Evolutionary conservation across 1,284 basidiomycete genomes (phyloP).

Genomic region (Megacollybia platyphylla): DNA sequence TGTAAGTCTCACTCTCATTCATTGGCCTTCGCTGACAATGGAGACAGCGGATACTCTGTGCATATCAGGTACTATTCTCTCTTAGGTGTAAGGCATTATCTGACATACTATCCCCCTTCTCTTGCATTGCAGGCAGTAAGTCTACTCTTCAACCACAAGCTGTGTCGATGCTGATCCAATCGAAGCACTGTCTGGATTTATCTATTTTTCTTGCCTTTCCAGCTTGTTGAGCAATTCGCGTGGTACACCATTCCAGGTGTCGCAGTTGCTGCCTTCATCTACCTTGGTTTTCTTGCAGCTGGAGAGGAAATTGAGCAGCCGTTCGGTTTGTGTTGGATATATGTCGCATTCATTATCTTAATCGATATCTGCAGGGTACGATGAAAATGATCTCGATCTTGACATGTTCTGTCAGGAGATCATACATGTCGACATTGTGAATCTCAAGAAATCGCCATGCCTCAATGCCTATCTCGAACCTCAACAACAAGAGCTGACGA

Average conservation of each 20-base stretch:
- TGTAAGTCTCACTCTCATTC: conserved; percentile 25
- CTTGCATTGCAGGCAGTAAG: conserved; percentile 18
- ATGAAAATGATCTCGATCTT: conserved; percentile 21
- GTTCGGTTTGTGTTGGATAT: conserved; percentile 30
- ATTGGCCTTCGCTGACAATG: background rate
- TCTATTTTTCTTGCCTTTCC: conserved; percentile 57
- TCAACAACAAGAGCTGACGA: conserved; percentile 1
- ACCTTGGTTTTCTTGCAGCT: conserved; percentile 51
- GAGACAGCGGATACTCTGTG: conserved; percentile 39
- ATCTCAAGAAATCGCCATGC: conserved; percentile 7
- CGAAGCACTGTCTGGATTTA: conserved; percentile 54
- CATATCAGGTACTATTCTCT: conserved; percentile 32
- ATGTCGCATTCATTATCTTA: background rate
- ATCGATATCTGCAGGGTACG: conserved; percentile 27
- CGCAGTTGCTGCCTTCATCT: conserved; percentile 50
- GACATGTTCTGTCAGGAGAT: conserved; percentile 10
- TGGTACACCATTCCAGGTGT: conserved; percentile 52
- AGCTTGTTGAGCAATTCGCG: conserved; percentile 41
- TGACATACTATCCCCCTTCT: background rate
- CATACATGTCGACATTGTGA: conserved; percentile 7
- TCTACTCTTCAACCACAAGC: background rate
- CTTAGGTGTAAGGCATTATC: background rate
- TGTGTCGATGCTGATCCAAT: background rate
- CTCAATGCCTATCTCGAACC: conserved; percentile 7
- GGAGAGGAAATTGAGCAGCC: conserved; percentile 62